Conservation (phyloP, 129 eudicot genomes). For the Saposhnikovia divaricata region DNA sequence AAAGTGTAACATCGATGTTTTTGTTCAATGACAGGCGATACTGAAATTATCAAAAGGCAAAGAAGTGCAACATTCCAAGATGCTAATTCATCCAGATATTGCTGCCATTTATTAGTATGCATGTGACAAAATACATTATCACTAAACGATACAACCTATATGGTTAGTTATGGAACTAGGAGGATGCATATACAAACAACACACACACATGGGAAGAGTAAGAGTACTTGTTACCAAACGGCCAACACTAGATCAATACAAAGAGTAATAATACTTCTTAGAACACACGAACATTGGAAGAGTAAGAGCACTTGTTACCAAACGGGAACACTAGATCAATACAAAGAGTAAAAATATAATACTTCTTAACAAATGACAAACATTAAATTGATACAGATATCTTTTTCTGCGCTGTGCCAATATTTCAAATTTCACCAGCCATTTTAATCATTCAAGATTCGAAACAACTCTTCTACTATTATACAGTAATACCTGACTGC, state of each 20-base stretch:
- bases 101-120: no score
- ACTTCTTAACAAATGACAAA: no score
- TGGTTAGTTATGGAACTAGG: background rate
- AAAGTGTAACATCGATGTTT: no score
- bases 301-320: background rate
- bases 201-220: background rate
- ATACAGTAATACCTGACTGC: background rate
- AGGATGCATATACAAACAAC: background rate
- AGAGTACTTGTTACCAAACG: background rate
- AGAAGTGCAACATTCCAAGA: no score
- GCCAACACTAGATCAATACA: background rate
- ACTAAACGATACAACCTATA: background rate
- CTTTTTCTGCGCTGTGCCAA: background rate
- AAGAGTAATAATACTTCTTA: no score
- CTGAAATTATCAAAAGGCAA: no score
- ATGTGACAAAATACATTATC: no score
- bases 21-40: no score
- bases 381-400: background rate
- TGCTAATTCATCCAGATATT: no score
- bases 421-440: background rate
- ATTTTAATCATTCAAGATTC: background rate
- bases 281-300: background rate
- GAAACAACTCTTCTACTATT: background rate
- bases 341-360: background rate
- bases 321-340: background rate